A percentile compares a stretch with the other conserved stretches of the same genome.
phyloP scores from a whole-genome alignment of 176 grass and related monocot species.

The Eremochloa ophiuroides region DNA sequence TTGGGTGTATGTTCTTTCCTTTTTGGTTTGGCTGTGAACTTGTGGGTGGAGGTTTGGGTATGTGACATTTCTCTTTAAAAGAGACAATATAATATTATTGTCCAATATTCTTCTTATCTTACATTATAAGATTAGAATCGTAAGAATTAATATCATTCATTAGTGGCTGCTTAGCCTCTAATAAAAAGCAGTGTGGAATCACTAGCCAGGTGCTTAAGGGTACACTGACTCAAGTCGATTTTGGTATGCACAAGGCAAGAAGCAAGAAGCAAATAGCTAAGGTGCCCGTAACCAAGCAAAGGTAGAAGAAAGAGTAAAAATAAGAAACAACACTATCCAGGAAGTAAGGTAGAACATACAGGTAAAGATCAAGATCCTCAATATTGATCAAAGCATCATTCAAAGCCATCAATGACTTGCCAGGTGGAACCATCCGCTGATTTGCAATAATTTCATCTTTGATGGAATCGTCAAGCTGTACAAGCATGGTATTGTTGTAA shows the following conservation, averaged over 20 bases:
- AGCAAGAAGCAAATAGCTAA: conserved; percentile 23
- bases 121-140: not conserved
- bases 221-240: conserved; percentile 9
- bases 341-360: conserved; percentile 53
- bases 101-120: conserved; percentile 7
- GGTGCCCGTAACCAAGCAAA: not conserved
- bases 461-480: conserved; percentile 78
- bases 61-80: conserved; percentile 7
- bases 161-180: not conserved
- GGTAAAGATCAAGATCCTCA: conserved; percentile 96
- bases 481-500: conserved; percentile 19
- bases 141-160: conserved; percentile 9
- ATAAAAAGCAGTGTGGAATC: not conserved
- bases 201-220: not conserved
- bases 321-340: conserved; percentile 20
- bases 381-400: conserved; percentile 98
- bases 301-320: conserved; percentile 18
- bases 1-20: not conserved
- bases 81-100: not conserved
- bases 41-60: conserved; percentile 3
- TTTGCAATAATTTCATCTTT: conserved; percentile 94
- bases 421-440: conserved; percentile 97
- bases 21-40: not conserved
- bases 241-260: not conserved
- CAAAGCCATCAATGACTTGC: conserved; percentile 96